Base-by-base conservation (phyloP, 2,329 filamentous ascomycete genomes). In the Tricladium varicosporioides region DNA sequence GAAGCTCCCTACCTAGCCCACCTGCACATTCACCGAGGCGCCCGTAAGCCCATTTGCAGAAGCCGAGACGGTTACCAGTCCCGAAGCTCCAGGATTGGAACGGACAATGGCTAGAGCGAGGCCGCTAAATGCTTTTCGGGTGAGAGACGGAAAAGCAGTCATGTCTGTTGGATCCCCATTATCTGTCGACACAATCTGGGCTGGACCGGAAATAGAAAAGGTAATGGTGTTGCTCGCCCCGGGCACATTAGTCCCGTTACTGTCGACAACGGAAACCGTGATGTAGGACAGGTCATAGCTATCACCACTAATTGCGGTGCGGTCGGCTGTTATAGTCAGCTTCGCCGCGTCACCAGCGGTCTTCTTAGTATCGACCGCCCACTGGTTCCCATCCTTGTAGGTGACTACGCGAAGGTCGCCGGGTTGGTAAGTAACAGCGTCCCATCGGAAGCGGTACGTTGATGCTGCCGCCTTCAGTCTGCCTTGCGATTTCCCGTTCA, bases 391-490 rank as follows among this genome's bases (percentile, higher is more conserved):
- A 36, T 74, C 68, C 66, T 78, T 80, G 65, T 77, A 82, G 0
- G 76, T 70, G 1, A 77, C 73, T 1, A 81, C 80, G 16, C 63
- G 66, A 18, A 82, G 57, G 47, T 79, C 72, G 5, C 80, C 80
- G 0, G 79, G 70, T 43, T 73, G 58, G 61, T 82, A 83, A 1
- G 68, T 66, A 1, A 82, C 74, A 1, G 77, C 67, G 61, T 83
- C 78, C 80, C 79, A 83, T 2, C 80, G 75, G 62, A 82, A 76
- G 15, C 80, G 75, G 61, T 80, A 82, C n/a, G 70, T 64, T 13
- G 63, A 70, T 33, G 69, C 49, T 0, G 54, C 70, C 47, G 70
- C 73, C 57, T 68, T 72, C 57, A 71, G 61, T 1, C 73, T 67
- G 1, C 80, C 80, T 2, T 71, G 71, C 0, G 77, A 79, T 43